phyloP scores from a whole-genome alignment of 2,329 filamentous ascomycete genomes.

The Alternaria arbusti region DNA sequence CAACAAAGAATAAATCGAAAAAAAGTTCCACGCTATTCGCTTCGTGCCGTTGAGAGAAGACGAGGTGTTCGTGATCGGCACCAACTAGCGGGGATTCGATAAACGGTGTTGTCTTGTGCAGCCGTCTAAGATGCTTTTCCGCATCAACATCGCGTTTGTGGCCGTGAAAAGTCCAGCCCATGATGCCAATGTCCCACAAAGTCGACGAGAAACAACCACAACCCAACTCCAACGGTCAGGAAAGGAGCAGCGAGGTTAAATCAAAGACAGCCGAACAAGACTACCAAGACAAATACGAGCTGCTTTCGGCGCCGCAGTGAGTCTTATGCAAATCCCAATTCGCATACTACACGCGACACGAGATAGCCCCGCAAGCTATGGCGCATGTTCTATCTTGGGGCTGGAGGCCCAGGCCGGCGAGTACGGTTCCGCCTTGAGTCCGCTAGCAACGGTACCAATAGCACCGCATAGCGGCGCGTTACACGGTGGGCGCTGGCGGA shows the following conservation, averaged over 20 bases:
- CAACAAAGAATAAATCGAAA: constrained; percentile 43
- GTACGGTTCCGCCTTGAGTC: neutral
- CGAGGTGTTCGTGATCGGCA: constrained; percentile 44
- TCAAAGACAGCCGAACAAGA: neutral
- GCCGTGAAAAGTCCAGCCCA: constrained; percentile 44
- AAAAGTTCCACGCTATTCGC: constrained; percentile 49
- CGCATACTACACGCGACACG: constrained; percentile 2
- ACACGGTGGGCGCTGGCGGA: constrained; percentile 6
- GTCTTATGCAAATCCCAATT: constrained; percentile 12
- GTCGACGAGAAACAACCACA: neutral
- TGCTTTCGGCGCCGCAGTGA: neutral
- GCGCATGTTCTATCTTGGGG: constrained; percentile 7
- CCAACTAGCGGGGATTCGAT: constrained; percentile 46
- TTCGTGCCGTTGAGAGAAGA: constrained; percentile 49
- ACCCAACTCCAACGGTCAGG: neutral
- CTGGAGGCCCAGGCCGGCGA: neutral
- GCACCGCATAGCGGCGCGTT: constrained; percentile 17
- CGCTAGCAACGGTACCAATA: constrained; percentile 10
- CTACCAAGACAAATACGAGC: neutral
- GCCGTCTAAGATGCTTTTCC: constrained; percentile 44
- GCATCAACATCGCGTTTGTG: constrained; percentile 36
- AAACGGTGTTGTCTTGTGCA: constrained; percentile 43
- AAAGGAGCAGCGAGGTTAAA: neutral
- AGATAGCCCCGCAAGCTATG: neutral
- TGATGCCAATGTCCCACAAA: constrained; percentile 9